Percentiles rank a stretch among this genome's conserved stretches.
Evolutionary conservation across 2,329 filamentous ascomycete genomes (phyloP).

Genomic region (Gnomoniopsis sp.): DNA sequence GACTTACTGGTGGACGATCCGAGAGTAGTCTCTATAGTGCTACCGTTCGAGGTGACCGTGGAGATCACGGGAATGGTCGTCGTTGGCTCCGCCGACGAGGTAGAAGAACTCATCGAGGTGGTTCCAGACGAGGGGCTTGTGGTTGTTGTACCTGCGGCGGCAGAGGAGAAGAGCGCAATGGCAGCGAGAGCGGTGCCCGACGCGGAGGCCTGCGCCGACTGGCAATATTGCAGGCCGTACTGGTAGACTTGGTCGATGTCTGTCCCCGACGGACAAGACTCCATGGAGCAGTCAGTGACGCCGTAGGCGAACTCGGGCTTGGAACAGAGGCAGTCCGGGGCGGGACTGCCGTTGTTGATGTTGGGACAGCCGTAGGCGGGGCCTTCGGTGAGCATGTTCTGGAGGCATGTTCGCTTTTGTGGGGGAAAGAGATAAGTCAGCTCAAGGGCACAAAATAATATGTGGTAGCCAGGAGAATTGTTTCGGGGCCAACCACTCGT

Average conservation of each 20-base stretch:
- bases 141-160: background rate
- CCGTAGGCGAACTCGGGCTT: slow-evolving; percentile 45
- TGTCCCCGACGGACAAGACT: slow-evolving; percentile 32
- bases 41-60: background rate
- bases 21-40: background rate
- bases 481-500: no score
- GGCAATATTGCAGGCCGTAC: slow-evolving; percentile 4
- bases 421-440: no score
- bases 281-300: slow-evolving; percentile 46
- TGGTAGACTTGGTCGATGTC: background rate
- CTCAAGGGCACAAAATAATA: background rate
- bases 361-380: slow-evolving; percentile 40
- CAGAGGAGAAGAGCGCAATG: slow-evolving; percentile 1
- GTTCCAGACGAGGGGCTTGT: background rate
- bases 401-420: slow-evolving; percentile 45
- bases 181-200: background rate
- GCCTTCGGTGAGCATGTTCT: slow-evolving; percentile 48
- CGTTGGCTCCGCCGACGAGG: background rate
- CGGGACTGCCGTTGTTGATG: slow-evolving; percentile 27
- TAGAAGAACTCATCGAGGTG: background rate
- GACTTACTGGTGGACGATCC: background rate
- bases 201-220: background rate
- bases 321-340: slow-evolving; percentile 41
- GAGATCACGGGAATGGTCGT: background rate
- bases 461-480: background rate